These are phyloP conservation scores for Atkinsonella hypoxylon DNA, from an alignment of 2,329 filamentous ascomycete species.

Conservation along the genomic window DNA sequence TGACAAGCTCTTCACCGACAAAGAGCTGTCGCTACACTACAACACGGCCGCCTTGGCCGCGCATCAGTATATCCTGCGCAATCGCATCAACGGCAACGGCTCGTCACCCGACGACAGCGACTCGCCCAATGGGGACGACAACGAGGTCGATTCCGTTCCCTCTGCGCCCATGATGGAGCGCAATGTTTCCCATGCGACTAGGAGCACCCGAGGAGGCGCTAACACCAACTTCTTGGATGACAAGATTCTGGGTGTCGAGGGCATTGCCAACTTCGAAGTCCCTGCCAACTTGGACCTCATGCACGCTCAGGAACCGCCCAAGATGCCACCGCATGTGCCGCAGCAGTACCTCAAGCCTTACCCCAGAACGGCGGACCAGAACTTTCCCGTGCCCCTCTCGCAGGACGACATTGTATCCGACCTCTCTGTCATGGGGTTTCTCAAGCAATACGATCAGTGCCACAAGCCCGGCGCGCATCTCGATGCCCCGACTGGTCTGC, in stretches of 20 bases:
- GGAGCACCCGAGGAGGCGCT: constrained; percentile 45
- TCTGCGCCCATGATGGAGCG: constrained; percentile 49
- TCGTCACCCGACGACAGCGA: constrained; percentile 42
- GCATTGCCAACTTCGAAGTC: constrained; percentile 45
- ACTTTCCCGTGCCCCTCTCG: constrained; percentile 39
- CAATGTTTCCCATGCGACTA: constrained; percentile 50
- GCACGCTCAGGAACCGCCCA: constrained; percentile 40
- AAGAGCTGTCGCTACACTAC: constrained; percentile 54
- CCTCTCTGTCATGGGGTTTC: constrained; percentile 44
- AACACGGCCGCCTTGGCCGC: constrained; percentile 50
- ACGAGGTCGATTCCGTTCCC: constrained; percentile 32
- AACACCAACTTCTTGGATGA: constrained; percentile 45
- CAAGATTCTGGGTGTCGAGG: constrained; percentile 47
- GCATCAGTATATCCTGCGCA: constrained; percentile 48
- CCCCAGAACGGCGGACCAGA: constrained; percentile 40
- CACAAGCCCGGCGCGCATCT: constrained; percentile 44
- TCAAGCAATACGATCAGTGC: constrained; percentile 41
- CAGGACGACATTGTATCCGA: constrained; percentile 42
- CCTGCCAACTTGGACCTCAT: constrained; percentile 47
- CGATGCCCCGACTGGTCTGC: constrained; percentile 40
- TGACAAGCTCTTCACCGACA: constrained; percentile 60
- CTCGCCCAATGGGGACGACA: constrained; percentile 38
- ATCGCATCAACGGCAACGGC: constrained; percentile 38
- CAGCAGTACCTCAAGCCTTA: constrained; percentile 48
- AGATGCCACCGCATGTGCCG: constrained; percentile 44